These are phyloP conservation scores for Suhomyces bolitotheri DNA, from an alignment of 1,139 yeast genomes.

Conservation along the genomic window DNA sequence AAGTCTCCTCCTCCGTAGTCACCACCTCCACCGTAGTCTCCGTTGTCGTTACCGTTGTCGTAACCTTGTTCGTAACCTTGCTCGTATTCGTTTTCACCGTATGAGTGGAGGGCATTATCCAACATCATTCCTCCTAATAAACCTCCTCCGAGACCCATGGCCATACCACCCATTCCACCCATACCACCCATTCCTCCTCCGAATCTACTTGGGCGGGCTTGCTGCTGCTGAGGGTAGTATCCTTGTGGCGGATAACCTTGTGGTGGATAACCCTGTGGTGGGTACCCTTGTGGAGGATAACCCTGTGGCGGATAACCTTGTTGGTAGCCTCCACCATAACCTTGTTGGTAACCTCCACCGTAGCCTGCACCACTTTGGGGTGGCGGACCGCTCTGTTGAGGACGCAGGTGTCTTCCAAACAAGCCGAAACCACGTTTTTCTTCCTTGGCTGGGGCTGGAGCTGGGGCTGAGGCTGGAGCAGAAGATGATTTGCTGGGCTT, in stretches of 20 bases:
- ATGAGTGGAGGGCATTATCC: conserved; percentile 31
- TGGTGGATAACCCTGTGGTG: conserved; percentile 18
- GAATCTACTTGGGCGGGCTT: conserved; percentile 5
- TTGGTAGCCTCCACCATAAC: conserved; percentile 19
- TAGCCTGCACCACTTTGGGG: conserved; percentile 19
- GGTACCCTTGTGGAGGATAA: conserved; percentile 22
- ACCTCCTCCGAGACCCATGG: conserved; percentile 82
- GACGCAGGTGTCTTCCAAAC: conserved; percentile 1
- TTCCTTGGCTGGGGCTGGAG: conserved; percentile 4
- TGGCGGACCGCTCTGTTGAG: conserved; percentile 12
- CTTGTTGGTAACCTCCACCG: conserved; percentile 2
- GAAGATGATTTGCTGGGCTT: conserved; percentile 13
- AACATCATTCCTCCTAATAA: conserved; percentile 66
- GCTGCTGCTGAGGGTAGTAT: conserved; percentile 23
- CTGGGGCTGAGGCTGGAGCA: conserved; percentile 10
- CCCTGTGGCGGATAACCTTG: conserved; percentile 27
- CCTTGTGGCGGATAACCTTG: conserved; percentile 19
- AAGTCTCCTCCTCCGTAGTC: conserved; percentile 20
- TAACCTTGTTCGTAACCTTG: conserved; percentile 37
- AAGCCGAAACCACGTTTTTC: conserved; percentile 16
- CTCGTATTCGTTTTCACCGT: conserved; percentile 23
- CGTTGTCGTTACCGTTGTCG: conserved; percentile 28
- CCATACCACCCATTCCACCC: conserved; percentile 49
- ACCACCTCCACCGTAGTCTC: conserved; percentile 21
- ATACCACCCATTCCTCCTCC: no score